Evolutionary conservation across 768 basidiomycete species (phyloP), one percentile per base, ranked within the genome.

Genomic region (Hirschioporus abietinus): DNA sequence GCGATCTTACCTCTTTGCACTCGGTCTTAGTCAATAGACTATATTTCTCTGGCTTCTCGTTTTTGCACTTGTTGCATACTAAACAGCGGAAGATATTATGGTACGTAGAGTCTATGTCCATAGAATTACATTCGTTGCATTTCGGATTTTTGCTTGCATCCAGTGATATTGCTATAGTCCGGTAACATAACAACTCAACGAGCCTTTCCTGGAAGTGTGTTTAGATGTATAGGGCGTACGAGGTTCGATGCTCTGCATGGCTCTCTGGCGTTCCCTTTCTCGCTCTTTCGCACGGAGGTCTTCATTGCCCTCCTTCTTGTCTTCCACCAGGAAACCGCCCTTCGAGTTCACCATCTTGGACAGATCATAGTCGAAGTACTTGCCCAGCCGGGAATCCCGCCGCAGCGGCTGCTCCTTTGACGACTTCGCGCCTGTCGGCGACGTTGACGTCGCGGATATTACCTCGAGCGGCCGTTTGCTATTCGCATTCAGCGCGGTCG

Each of bases 21-120:
- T 99, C 97, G 0, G 97, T 98, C 80, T 99, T 99, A 7, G 97
- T 99, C 66, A 99, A 77, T 7, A 99, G 81, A 74, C 94, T 93
- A 74, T 97, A 99, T 76, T 90, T 93, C 72, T 98, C 96, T 7
- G 95, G 93, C 65, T 87, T 84, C 67, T 90, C 88, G 72, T 95
- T 89, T 80, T 96, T 95, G 77, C 96, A 98, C 67, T 83, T 86
- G 71, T 91, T 90, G 79, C 97, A 99, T 0, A 99, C 92, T 18
- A 88, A 76, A 75, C 90, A 90, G 25, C 87, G 83, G 73, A 99
- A 99, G 35, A 93, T 87, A 71, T 89, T 92, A 74, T 85, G 83
- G 74, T 87, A 92, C 1, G 85, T 87, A 66, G 87, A 85, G 75
- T 99, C 96, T 65, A 99, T 89, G 74, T 97, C 93, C 70, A 93